These are phyloP conservation scores for Incumbomyces lentus DNA, from an alignment of 2,329 filamentous ascomycete genomes.

Conservation along the genomic window DNA sequence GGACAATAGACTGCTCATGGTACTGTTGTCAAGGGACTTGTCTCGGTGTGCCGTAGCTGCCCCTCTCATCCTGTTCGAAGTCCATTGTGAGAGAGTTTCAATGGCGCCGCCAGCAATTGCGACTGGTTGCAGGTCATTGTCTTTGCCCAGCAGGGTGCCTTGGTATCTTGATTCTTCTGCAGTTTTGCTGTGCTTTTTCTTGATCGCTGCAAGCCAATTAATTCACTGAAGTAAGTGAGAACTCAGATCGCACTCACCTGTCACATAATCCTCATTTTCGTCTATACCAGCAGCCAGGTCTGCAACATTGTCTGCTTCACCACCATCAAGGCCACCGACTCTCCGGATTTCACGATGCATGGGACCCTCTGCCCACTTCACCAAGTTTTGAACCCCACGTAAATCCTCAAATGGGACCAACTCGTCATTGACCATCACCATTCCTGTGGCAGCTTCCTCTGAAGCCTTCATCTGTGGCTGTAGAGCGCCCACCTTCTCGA, in stretches of 20 bases:
- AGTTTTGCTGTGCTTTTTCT: constrained; percentile 85
- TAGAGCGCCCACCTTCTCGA: constrained; percentile 70
- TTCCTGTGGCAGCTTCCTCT: constrained; percentile 58
- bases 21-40: background rate
- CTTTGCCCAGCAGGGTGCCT: constrained; percentile 70
- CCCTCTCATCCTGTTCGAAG: background rate
- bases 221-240: constrained; percentile 3
- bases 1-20: constrained; percentile 5
- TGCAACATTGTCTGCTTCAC: constrained; percentile 41
- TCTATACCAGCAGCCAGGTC: constrained; percentile 33
- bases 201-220: constrained; percentile 48
- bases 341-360: constrained; percentile 70
- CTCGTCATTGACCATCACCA: constrained; percentile 25
- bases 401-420: constrained; percentile 51
- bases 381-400: constrained; percentile 65
- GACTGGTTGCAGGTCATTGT: constrained; percentile 59
- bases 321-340: constrained; percentile 62
- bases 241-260: constrained; percentile 36
- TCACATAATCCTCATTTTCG: constrained; percentile 60
- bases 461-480: constrained; percentile 55
- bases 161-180: constrained; percentile 78
- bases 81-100: constrained; percentile 59
- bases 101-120: constrained; percentile 67
- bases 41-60: background rate
- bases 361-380: constrained; percentile 66